Base-by-base conservation (phyloP, 805 yeast genomes). In the Ogataea neopini region DNA sequence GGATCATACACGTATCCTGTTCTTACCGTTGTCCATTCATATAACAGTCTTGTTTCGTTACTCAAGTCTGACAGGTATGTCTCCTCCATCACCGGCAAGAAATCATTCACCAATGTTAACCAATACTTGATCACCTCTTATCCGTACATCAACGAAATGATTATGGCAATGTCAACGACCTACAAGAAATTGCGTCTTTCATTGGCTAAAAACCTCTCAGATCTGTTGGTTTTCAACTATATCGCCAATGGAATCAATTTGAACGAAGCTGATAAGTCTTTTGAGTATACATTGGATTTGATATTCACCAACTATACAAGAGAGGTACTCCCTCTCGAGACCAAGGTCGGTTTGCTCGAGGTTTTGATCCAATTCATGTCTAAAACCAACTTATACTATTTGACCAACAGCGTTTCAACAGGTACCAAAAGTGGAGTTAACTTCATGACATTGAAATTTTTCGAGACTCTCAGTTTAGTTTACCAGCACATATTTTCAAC, bases 1-100 rank as follows among this genome's bases (percentile, higher is more conserved):
- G 48, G 49, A n/a, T 4, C 43, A 5, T 66, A 57, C 47, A 55
- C 57, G 0, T 69, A 62, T 45, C 69, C 73, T 11, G 19, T 67
- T 2, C 39, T 62, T 23, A 58, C 68, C 19, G 56, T 68, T 0
- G 44, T 59, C 9, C 60, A 64, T 49, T 50, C 68, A 0, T 58
- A 59, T 45, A 66, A 63, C 36, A 55, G 63, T 10, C 44, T 60
- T 18, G 53, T 54, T 2, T 56, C 63, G 1, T 43, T 69, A 28
- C 54, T 68, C 25, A 67, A 61, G 47, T 63, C 71, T 1, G 71
- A 67, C 42, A 60, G 60, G 40, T 67, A 47, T 45, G 42, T 62
- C 9, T 19, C 57, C 2, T 48, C 60, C 3, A 49, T 64, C 6
- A 47, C 59, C 1, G 42, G 60, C 5, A 64, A 58, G 37, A 67